Percentiles rank a stretch among this genome's conserved stretches.
These are phyloP conservation scores for Kodamaea hsintzibuensis DNA, from an alignment of 805 yeast species.

Conservation along the genomic window DNA sequence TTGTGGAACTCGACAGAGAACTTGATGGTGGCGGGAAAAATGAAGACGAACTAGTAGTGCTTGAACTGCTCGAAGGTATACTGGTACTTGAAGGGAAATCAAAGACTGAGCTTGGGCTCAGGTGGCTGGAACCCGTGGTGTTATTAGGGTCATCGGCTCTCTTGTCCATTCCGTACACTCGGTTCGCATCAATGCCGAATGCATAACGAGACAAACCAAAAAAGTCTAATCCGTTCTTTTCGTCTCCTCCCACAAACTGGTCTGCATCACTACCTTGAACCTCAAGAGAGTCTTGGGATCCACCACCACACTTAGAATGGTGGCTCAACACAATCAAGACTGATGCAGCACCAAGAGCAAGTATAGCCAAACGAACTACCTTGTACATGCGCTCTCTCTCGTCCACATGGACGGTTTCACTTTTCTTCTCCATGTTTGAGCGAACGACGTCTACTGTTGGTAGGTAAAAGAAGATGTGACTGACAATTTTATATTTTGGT, in stretches of 20 bases:
- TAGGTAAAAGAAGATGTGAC: neutral
- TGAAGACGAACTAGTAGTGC: neutral
- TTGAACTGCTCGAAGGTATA: neutral
- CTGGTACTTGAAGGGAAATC: neutral
- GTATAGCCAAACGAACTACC: neutral
- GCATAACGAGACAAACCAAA: conserved; percentile 4
- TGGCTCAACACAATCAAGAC: conserved; percentile 2
- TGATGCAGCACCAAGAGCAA: neutral
- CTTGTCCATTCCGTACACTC: neutral
- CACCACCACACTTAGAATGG: neutral
- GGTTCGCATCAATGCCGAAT: neutral
- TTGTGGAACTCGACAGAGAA: neutral
- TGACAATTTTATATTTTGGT: neutral
- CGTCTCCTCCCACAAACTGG: neutral
- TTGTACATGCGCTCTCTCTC: neutral
- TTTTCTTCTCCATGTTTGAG: conserved; percentile 9
- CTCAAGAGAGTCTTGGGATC: neutral
- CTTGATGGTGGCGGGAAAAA: neutral
- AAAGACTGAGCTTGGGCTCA: neutral
- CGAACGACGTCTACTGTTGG: conserved; percentile 3
- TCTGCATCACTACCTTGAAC: neutral
- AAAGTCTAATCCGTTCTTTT: neutral
- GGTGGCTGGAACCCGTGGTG: conserved; percentile 21
- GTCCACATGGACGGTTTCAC: neutral
- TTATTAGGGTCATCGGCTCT: conserved; percentile 10